Percentiles rank a stretch among this genome's conserved stretches.
phyloP scores from a whole-genome alignment of 257 asterid genomes.

The Solanum microdontum region DNA sequence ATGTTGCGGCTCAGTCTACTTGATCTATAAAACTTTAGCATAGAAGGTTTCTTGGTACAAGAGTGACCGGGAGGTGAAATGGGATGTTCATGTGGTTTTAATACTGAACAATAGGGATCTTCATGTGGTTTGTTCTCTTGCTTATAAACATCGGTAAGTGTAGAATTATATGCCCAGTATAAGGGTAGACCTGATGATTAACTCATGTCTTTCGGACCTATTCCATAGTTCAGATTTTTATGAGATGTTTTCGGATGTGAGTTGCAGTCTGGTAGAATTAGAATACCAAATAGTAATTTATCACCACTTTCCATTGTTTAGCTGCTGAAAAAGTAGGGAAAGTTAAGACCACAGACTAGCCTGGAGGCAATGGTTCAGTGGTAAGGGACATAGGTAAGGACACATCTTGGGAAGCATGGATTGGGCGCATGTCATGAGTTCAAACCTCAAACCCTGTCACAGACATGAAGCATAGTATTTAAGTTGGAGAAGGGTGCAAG shows the following conservation, averaged over 20 bases:
- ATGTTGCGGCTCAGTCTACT: background rate
- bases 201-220: background rate
- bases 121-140: background rate
- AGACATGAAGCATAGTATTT: background rate
- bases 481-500: background rate
- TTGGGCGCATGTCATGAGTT: background rate
- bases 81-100: background rate
- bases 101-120: background rate
- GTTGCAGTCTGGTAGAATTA: background rate
- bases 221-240: background rate
- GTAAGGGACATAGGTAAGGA: background rate
- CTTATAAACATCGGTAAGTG: background rate
- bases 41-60: background rate
- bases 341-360: background rate
- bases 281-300: background rate
- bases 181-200: background rate
- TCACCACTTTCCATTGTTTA: background rate
- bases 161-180: background rate
- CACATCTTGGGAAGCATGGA: background rate
- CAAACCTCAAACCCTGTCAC: background rate
- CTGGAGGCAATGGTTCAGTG: background rate
- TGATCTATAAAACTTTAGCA: background rate
- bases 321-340: background rate
- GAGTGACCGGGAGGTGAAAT: background rate
- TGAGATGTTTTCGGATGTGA: background rate